Percentiles rank a stretch among this genome's conserved stretches.
Conservation (phyloP, 768 basidiomycete species). For the Cubamyces lactineus region DNA sequence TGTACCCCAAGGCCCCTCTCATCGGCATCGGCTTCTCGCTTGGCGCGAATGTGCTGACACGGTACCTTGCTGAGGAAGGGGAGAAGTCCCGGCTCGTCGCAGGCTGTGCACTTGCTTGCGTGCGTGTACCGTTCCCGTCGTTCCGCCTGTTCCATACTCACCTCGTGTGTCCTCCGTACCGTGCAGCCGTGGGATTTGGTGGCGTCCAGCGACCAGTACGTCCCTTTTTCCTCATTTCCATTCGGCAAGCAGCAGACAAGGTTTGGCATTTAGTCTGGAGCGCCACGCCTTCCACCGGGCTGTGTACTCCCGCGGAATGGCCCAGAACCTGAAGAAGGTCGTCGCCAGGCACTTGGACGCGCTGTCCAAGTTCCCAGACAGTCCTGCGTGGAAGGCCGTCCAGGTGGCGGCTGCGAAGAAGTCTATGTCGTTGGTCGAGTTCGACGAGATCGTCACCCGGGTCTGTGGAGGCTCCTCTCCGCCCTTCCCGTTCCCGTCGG, state of each 20-base stretch:
- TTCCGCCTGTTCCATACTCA: conserved; percentile 8
- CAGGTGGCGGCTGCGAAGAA: conserved; percentile 49
- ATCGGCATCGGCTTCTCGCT: conserved; percentile 92
- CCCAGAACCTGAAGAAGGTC: conserved; percentile 65
- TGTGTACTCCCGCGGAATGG: conserved; percentile 82
- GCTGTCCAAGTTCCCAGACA: conserved; percentile 54
- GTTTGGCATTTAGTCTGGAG: conserved; percentile 48
- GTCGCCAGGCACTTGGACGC: conserved; percentile 53
- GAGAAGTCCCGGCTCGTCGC: conserved; percentile 60
- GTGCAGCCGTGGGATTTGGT: conserved; percentile 54
- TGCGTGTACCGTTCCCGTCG: conserved; percentile 44
- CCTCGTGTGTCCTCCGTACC: conserved; percentile 12
- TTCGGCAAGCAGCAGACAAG: conserved; percentile 18
- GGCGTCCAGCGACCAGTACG: conserved; percentile 37
- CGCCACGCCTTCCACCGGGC: conserved; percentile 57
- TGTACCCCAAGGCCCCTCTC: conserved; percentile 79
- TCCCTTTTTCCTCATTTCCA: conserved; percentile 8
- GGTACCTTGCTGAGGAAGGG: conserved; percentile 88
- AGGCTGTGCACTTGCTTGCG: conserved; percentile 74
- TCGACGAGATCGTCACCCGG: conserved; percentile 67
- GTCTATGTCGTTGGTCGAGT: conserved; percentile 55
- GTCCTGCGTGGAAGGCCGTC: conserved; percentile 52
- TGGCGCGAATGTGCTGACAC: conserved; percentile 88
- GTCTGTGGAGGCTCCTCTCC: conserved; percentile 65
- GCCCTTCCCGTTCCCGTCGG: conserved; percentile 50